A percentile compares a stretch with the other conserved stretches of the same genome.
phyloP scores from a whole-genome alignment of 1,284 basidiomycete genomes.

The Fomitopsis betulina region DNA sequence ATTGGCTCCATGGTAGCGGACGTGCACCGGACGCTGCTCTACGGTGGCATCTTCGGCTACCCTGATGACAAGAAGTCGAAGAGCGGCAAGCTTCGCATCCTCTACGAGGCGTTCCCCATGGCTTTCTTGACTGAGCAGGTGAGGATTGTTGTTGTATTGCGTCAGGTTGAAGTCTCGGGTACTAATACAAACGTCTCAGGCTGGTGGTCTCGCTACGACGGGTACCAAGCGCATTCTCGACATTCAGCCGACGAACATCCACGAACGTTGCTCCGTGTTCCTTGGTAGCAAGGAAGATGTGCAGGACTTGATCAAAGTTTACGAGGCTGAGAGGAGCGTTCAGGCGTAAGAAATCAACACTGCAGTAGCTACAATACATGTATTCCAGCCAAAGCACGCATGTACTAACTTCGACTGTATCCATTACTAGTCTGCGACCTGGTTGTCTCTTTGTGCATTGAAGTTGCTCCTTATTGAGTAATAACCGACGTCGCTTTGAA shows the following conservation, averaged over 20 bases:
- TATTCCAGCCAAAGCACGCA: neutral
- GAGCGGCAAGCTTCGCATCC: constrained; percentile 88
- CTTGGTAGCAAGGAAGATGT: constrained; percentile 95
- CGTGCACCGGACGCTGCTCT: constrained; percentile 93
- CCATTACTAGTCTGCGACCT: neutral
- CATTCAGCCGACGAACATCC: constrained; percentile 84
- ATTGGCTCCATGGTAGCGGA: constrained; percentile 99
- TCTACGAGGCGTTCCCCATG: constrained; percentile 99
- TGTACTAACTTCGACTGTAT: neutral
- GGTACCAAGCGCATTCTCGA: constrained; percentile 92
- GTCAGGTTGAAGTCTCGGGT: neutral
- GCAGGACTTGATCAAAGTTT: constrained; percentile 83
- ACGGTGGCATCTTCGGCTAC: constrained; percentile 99
- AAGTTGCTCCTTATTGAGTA: too few species aligned
- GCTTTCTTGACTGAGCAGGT: constrained; percentile 93
- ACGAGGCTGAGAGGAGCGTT: constrained; percentile 33
- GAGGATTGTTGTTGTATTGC: constrained; percentile 19
- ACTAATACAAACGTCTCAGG: constrained; percentile 41
- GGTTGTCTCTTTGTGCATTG: neutral
- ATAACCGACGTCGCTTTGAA: too few species aligned
- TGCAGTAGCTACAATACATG: neutral
- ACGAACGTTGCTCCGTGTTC: constrained; percentile 93
- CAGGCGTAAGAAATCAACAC: neutral
- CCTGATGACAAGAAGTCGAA: constrained; percentile 98
- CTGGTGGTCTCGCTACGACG: constrained; percentile 95